phyloP scores from a whole-genome alignment of 495 filamentous ascomycete species.

The Parathielavia hyrcaniae region DNA sequence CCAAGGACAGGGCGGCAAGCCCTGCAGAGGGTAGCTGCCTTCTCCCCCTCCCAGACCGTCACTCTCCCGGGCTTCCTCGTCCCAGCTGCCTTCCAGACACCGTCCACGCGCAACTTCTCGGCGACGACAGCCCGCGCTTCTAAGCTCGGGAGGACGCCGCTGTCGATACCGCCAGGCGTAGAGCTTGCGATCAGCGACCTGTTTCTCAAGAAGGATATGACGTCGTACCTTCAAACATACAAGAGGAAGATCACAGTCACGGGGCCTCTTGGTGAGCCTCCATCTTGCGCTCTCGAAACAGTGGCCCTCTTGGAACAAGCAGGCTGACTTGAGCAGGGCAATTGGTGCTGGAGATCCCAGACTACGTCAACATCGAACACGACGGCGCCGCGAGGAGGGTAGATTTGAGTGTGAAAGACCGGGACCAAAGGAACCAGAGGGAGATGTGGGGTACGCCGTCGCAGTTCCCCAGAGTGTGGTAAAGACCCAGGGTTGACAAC shows the following conservation, averaged over 20 bases:
- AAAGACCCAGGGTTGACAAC: background rate
- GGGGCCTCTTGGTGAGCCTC: constrained; percentile 63
- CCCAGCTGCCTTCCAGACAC: constrained; percentile 61
- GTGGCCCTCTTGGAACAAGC: background rate
- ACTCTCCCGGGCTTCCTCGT: constrained; percentile 66
- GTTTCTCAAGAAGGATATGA: constrained; percentile 44
- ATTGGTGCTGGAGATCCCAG: constrained; percentile 64
- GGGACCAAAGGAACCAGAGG: constrained; percentile 61
- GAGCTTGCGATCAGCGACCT: constrained; percentile 61
- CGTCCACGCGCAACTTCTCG: constrained; percentile 57
- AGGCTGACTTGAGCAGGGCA: constrained; percentile 45
- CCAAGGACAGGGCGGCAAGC: constrained; percentile 40
- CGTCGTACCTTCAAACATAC: constrained; percentile 47
- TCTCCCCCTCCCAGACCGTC: constrained; percentile 30
- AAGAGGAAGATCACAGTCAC: constrained; percentile 61
- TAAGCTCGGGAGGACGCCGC: constrained; percentile 74
- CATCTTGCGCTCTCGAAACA: background rate
- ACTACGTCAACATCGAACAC: constrained; percentile 61
- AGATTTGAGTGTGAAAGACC: constrained; percentile 59
- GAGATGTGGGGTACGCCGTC: constrained; percentile 91
- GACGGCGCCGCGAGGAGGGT: constrained; percentile 56
- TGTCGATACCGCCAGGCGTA: constrained; percentile 80
- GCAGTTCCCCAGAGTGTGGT: background rate
- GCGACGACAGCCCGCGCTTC: constrained; percentile 59
- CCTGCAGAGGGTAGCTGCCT: constrained; percentile 35